Evolutionary conservation across 2,329 filamentous ascomycete genomes (phyloP).

Genomic region (Arthrobotrys musiformis): DNA sequence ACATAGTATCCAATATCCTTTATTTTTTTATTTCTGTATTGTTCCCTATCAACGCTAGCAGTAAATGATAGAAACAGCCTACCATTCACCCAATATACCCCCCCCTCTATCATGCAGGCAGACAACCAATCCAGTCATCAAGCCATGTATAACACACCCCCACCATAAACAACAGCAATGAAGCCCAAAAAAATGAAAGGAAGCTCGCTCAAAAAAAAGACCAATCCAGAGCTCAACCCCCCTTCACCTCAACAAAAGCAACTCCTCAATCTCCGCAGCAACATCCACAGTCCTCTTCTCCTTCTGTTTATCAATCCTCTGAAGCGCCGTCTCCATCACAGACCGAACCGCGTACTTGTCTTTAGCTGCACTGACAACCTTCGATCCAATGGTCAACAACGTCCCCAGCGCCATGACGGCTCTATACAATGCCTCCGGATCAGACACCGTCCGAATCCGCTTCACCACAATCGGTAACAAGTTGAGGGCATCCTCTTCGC

Average conservation of each 20-base stretch:
- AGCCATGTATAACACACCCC: background rate
- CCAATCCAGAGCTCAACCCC: background rate
- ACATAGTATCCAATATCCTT: too few species aligned
- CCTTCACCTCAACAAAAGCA: slow-evolving; percentile 19
- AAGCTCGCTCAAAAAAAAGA: too few species aligned
- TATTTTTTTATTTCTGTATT: too few species aligned
- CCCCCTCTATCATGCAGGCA: too few species aligned
- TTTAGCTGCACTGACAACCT: slow-evolving; percentile 64
- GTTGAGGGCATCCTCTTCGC: slow-evolving; percentile 63
- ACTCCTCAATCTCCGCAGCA: slow-evolving; percentile 35
- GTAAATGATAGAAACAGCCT: too few species aligned
- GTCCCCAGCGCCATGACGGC: slow-evolving; percentile 86
- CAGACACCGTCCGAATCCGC: slow-evolving; percentile 74
- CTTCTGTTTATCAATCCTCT: slow-evolving; percentile 63
- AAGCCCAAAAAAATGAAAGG: background rate
- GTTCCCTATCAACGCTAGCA: too few species aligned
- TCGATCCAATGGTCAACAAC: slow-evolving; percentile 71
- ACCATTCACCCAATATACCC: too few species aligned
- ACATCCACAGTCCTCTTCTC: slow-evolving; percentile 64
- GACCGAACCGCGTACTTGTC: slow-evolving; percentile 64
- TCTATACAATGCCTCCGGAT: slow-evolving; percentile 85
- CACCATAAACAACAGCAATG: too few species aligned
- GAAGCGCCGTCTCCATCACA: slow-evolving; percentile 64
- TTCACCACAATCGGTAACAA: slow-evolving; percentile 71
- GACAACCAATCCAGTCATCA: too few species aligned